Base-by-base conservation (phyloP, 75 land plant species). In the Chamaecyparis obtusa region DNA sequence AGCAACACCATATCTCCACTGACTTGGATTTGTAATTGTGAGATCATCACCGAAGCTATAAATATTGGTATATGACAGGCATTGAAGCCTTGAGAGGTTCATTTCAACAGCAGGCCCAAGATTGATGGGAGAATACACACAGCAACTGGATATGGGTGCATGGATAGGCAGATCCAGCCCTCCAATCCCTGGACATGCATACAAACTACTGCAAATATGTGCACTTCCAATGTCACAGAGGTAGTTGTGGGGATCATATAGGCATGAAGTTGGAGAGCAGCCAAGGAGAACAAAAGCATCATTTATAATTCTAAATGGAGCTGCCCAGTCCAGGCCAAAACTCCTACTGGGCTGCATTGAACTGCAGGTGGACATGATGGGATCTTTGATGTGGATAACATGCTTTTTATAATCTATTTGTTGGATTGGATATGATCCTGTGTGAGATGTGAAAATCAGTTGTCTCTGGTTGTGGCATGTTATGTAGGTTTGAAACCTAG, bases 21-120 rank as follows among this genome's bases (percentile, higher is more conserved):
- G 44, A 4, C n/a, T 24, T 44, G 88, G 88, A 71, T 84, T 49
- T n/a, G 44, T 86, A 30, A 30, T 49, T n/a, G 44, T 86, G 44
- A 30, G 44, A 37, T 83, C 48, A n/a, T 5, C 33, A 7, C 86
- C 88, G 72, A 88, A 88, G 86, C 86, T 67, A 36, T 83, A 84
- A 36, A 88, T 84, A 86, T 77, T 84, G 35, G 88, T 88, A 69
- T 88, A 88, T 2, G 88, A 57, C 24, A 85, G 19, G 88, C 88
- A 84, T 30, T 84, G 88, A 24, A 88, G 86, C 33, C 51, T 71
- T 33, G 56, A 48, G 10, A 88, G 86, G 44, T 88, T 84, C 76
- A 88, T 3, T 27, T 88, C 86, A 14, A n/a, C 60, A 56, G 86
- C 75, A 19, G 88, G 60, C 9, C 71, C 49, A 10, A 36, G 71